Percentiles rank a stretch among this genome's conserved stretches.
These are phyloP conservation scores for Hypoxylon intermedium DNA, from an alignment of 495 filamentous ascomycete species.

Conservation along the genomic window DNA sequence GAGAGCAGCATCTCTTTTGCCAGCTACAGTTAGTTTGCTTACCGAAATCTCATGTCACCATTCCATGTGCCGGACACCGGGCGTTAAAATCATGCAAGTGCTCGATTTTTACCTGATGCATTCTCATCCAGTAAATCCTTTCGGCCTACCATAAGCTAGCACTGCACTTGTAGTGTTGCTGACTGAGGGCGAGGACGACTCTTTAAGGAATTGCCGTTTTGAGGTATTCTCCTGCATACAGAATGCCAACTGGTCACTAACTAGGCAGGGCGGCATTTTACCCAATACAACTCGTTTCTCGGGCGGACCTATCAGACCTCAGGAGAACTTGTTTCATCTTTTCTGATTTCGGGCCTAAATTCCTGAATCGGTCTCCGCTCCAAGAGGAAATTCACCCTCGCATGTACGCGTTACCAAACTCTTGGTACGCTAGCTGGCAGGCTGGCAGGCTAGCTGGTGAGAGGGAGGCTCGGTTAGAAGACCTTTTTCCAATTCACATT, in stretches of 20 bases:
- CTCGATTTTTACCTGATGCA: slow-evolving; percentile 20
- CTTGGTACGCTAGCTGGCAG: slow-evolving; percentile 2
- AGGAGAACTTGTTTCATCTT: slow-evolving; percentile 20
- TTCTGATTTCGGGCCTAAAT: slow-evolving; percentile 17
- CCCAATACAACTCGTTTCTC: slow-evolving; percentile 20
- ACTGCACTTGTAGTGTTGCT: slow-evolving; percentile 8
- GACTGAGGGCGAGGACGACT: not conserved
- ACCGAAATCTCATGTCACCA: slow-evolving; percentile 12
- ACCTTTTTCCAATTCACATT: not conserved
- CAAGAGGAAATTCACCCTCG: slow-evolving; percentile 7
- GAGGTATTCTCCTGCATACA: not conserved
- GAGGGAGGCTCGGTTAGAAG: slow-evolving; percentile 14
- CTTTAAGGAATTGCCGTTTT: slow-evolving; percentile 1
- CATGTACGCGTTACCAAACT: slow-evolving; percentile 6
- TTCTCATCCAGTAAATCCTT: slow-evolving; percentile 31
- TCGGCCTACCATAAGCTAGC: slow-evolving; percentile 14
- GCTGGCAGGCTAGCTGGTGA: no score
- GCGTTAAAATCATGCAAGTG: slow-evolving; percentile 15
- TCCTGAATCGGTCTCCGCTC: slow-evolving; percentile 15
- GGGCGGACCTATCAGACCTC: slow-evolving; percentile 24
- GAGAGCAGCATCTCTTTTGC: slow-evolving; percentile 14
- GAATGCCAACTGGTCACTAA: not conserved
- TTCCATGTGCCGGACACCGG: slow-evolving; percentile 20
- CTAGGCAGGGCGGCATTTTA: not conserved
- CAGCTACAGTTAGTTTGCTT: slow-evolving; percentile 12